Conservation (phyloP, 768 basidiomycete species). For the Tulasnella calospora region DNA sequence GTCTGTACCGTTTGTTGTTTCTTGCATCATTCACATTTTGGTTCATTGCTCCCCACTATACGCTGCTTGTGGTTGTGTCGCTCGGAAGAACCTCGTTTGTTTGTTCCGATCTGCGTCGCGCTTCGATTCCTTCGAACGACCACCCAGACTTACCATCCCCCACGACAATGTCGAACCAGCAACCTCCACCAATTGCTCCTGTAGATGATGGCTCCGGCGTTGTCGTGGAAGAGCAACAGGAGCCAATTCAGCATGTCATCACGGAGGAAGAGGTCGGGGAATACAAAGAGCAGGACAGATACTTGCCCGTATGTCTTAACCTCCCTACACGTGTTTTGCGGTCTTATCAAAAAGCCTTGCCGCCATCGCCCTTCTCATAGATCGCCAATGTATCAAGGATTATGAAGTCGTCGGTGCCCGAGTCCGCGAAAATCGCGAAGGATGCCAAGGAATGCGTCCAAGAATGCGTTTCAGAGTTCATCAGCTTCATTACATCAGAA, state of each 20-base stretch:
- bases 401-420: conserved; percentile 88
- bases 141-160: not conserved
- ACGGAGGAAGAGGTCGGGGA: conserved; percentile 92
- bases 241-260: conserved; percentile 53
- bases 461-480: conserved; percentile 97
- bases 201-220: conserved; percentile 41
- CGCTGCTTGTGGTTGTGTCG: not conserved
- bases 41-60: not conserved
- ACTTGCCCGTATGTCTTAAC: conserved; percentile 63
- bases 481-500: conserved; percentile 95
- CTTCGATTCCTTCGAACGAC: not conserved
- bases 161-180: conserved; percentile 34
- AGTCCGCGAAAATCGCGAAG: conserved; percentile 92
- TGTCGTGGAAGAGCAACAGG: conserved; percentile 35
- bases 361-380: conserved; percentile 40
- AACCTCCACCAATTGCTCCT: conserved; percentile 40
- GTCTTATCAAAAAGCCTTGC: not conserved
- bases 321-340: not conserved
- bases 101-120: not conserved
- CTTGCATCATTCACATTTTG: not conserved
- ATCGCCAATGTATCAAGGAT: conserved; percentile 98
- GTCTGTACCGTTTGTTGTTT: not conserved
- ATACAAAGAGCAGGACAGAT: conserved; percentile 91
- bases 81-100: not conserved
- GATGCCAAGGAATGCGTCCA: conserved; percentile 99